Evolutionary conservation across 768 basidiomycete genomes (phyloP), one percentile per base, ranked within the genome.

Genomic region (Podaxis mareebaensis): DNA sequence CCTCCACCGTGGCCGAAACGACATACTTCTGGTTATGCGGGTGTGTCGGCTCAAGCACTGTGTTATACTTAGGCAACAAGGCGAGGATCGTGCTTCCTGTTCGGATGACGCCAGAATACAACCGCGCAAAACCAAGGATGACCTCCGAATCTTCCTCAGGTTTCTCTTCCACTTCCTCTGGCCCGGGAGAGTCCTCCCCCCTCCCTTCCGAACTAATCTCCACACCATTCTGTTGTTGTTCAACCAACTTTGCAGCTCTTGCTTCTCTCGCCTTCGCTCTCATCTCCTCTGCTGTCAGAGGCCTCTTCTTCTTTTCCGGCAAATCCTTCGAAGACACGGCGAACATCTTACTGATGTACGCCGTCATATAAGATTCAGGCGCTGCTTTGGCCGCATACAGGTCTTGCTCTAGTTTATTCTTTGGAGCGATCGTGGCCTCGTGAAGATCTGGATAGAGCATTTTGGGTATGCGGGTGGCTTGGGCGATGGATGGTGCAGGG

Each of bases 331-430:
- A 77, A n/a, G 87, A 77, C 0, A 98, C 90, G 1, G 95, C 95
- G 70, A 99, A 98, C 96, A 99, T 99, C 75, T 99, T 99, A 82
- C 93, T 96, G 53, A 98, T 91, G 74, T 95, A 97, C 5, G 90
- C 96, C 15, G 89, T 85, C 12, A 95, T 80, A 61, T 77, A 85
- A 0, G 90, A 88, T 5, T 81, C 79, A 1, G 83, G 66, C 1
- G 70, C 79, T 1, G 84, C 81, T 58, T 86, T 85, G 48, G 95
- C 92, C 0, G 83, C 73, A 75, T 89, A 98, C 15, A 99, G 78
- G 64, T 92, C 91, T 65, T 80, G 77, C 71, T 99, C 96, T n/a
- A 96, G 78, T 68, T 89, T 89, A 73, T 89, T 91, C 69, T 85
- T 87, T 7, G 95, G 88, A 42, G 80, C 73, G 13, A 87, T 71